Base-by-base conservation (phyloP, 176 grass and related monocot species). In the Aegilops tauschii region DNA sequence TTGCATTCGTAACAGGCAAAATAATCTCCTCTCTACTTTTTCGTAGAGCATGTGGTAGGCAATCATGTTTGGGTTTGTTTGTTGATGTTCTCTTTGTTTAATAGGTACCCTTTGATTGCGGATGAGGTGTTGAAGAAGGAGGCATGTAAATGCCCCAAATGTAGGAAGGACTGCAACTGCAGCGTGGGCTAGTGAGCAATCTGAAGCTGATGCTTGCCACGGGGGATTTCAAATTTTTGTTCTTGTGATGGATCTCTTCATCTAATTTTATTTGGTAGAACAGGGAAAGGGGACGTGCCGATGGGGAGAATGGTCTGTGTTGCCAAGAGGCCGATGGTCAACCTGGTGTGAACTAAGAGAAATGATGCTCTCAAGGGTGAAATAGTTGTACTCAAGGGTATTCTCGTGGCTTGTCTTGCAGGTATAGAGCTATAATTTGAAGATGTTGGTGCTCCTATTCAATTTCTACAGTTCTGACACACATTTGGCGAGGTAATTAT, bases 1-100 rank as follows among this genome's bases (percentile, higher is more conserved):
- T 40, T 95, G 93, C 69, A 90, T 98, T n/a, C 63, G 69, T 2
- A 98, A 95, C 73, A 92, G 90, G 93, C 95, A 54, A 40, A 25
- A 65, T 20, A 71, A 23, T 44, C 31, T 37, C 20, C 23, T 35
- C 76, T 71, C 16, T 45, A 2, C 56, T 25, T 65, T 13, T 64
- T 52, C 59, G 63, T 77, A 20, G 10, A 16, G 10, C 31, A 8
- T 65, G 50, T 14, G 12, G 47, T 47, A 71, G 50, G 8, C 27
- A 80, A 73, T 70, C 34, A 10, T 77, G 37, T 67, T 18, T 58
- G 9, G 3, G 16, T 20, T 39, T 29, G 20, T 63, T 79, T n/a
- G 34, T 52, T 61, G 9, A 71, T 12, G 52, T 61, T 80, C 0
- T n/a, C 4, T 71, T 71, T 61, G n/a, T 4, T 84, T 80, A 95